Percentiles rank a stretch among this genome's conserved stretches.
These are phyloP conservation scores for Hemisphaericaspora xylofermentans DNA, from an alignment of 1,139 yeast species.

Conservation along the genomic window DNA sequence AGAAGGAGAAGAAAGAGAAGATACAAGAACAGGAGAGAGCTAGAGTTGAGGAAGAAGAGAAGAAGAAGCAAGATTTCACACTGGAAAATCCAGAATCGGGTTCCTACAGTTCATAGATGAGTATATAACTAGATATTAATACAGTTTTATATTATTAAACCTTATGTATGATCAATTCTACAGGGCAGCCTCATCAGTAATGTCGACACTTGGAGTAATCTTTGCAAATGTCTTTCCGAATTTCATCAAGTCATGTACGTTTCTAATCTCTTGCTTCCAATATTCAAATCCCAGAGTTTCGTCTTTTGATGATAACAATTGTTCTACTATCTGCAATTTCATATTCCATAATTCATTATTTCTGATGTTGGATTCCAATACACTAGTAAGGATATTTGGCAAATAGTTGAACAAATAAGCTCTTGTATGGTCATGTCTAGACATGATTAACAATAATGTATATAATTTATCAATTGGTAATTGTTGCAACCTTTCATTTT, in stretches of 20 bases:
- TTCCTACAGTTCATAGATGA: background rate
- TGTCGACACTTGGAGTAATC: constrained; percentile 29
- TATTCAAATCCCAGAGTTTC: constrained; percentile 17
- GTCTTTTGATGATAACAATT: constrained; percentile 20
- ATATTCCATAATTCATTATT: constrained; percentile 29
- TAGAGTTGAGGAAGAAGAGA: background rate
- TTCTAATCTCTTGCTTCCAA: constrained; percentile 28
- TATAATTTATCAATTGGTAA: constrained; percentile 30
- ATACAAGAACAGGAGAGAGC: background rate
- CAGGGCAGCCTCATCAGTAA: constrained; percentile 24
- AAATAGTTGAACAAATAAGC: constrained; percentile 25
- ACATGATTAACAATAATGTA: constrained; percentile 22
- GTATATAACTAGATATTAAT: background rate
- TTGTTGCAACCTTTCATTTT: constrained; percentile 18
- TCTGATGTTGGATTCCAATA: constrained; percentile 17
- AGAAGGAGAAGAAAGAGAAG: constrained; percentile 6
- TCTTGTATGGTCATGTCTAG: constrained; percentile 25
- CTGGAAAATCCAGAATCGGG: background rate
- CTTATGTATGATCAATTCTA: constrained; percentile 5
- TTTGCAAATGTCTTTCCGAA: constrained; percentile 28
- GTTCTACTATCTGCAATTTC: constrained; percentile 26
- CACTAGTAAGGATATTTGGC: constrained; percentile 27
- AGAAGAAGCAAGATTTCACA: too few species aligned
- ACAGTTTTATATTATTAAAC: background rate
- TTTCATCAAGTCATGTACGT: constrained; percentile 26